These are phyloP conservation scores for Capillidium rhysosporum DNA, from an alignment of 371 early-diverging fungal genomes.

Conservation along the genomic window DNA sequence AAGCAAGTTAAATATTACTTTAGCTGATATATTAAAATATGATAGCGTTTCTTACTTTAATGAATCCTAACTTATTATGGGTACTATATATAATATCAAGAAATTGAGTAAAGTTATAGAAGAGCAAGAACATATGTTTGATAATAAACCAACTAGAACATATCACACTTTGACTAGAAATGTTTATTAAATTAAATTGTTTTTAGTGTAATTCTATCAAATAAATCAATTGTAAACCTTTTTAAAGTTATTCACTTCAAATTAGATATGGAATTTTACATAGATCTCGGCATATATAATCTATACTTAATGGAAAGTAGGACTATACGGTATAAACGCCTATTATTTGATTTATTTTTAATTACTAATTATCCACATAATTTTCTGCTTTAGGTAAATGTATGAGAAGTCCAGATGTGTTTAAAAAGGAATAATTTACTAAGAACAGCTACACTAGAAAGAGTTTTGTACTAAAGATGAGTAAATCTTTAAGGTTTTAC, in stretches of 20 bases:
- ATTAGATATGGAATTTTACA: constrained; percentile 28
- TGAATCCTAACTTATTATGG: background rate
- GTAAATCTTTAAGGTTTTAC: too few relatives aligned
- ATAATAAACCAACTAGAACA: constrained; percentile 21
- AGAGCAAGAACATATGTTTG: constrained; percentile 34
- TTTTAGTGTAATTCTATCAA: constrained; percentile 26
- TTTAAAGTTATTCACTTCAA: constrained; percentile 20
- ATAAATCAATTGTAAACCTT: constrained; percentile 32
- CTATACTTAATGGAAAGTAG: background rate
- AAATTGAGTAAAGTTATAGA: constrained; percentile 15
- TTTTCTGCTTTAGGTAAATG: background rate
- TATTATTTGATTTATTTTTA: too few relatives aligned
- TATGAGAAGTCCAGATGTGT: background rate
- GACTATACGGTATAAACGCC: background rate
- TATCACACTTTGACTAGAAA: constrained; percentile 47
- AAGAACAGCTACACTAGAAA: background rate
- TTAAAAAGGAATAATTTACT: background rate
- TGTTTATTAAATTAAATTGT: constrained; percentile 51
- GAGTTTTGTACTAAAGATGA: background rate
- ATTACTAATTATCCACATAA: too few relatives aligned
- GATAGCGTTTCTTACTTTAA: background rate
- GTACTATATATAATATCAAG: background rate
- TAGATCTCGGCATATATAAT: background rate
- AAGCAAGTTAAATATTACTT: background rate
- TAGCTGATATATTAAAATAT: background rate